Percentiles rank a stretch among this genome's conserved stretches.
These are phyloP conservation scores for Tricholoma sp. DNA, from an alignment of 768 basidiomycete species.

Conservation along the genomic window DNA sequence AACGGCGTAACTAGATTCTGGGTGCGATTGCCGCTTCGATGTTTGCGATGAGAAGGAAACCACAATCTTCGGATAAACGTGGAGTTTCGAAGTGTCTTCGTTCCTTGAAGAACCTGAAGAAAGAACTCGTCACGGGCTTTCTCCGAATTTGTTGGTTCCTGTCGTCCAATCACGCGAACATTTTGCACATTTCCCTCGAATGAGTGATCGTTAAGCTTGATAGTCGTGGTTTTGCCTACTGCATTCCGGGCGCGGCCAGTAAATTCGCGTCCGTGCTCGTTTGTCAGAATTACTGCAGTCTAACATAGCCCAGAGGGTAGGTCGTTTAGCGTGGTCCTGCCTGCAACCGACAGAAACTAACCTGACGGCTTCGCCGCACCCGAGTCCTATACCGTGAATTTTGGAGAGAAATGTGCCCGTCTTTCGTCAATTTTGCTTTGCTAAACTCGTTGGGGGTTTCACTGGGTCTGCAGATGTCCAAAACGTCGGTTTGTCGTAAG, in stretches of 20 bases:
- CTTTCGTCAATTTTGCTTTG: conserved; percentile 14
- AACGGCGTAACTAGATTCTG: not conserved
- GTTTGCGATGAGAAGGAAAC: conserved; percentile 26
- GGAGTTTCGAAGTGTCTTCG: conserved; percentile 22
- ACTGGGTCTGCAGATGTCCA: conserved; percentile 29
- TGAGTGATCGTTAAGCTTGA: conserved; percentile 18
- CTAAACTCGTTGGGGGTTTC: conserved; percentile 31
- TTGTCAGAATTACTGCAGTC: conserved; percentile 33
- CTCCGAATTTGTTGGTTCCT: conserved; percentile 35
- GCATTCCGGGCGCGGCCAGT: conserved; percentile 25
- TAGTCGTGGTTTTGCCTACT: conserved; percentile 31
- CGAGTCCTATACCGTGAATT: conserved; percentile 40
- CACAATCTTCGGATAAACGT: conserved; percentile 34
- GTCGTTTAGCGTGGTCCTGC: not conserved
- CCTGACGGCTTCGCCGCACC: conserved; percentile 32
- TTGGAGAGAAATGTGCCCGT: conserved; percentile 25
- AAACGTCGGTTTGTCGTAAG: conserved; percentile 25
- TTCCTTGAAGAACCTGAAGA: conserved; percentile 29
- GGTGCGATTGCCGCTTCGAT: not conserved
- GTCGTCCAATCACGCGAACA: conserved; percentile 38
- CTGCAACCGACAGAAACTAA: conserved; percentile 9
- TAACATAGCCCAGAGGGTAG: conserved; percentile 6
- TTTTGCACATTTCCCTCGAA: conserved; percentile 20
- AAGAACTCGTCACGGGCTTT: conserved; percentile 33
- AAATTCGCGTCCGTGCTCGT: conserved; percentile 23